Conservation (phyloP, 306 rosid species). For the Quercus ilex region DNA sequence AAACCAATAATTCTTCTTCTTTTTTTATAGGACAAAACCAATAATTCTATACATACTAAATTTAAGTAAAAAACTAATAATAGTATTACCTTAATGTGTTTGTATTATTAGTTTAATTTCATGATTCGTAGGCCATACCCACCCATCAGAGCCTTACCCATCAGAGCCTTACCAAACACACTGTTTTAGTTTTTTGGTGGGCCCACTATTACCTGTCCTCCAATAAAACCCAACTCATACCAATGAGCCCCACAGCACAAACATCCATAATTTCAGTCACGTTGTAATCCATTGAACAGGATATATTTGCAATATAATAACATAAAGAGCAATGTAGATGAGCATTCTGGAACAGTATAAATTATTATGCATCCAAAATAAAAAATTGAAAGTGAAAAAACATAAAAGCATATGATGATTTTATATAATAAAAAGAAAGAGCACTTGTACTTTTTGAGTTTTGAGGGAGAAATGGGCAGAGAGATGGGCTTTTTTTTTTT, state of each 20-base stretch:
- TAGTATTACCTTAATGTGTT: too few species aligned
- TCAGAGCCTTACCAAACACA: conserved; percentile 11
- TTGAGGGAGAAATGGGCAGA: conserved; percentile 17
- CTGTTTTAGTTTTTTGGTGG: conserved; percentile 11
- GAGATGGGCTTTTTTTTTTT: conserved; percentile 3
- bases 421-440: background rate
- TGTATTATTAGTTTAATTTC: background rate
- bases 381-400: background rate
- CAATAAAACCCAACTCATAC: conserved; percentile 17
- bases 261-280: conserved; percentile 42
- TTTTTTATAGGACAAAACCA: too few species aligned
- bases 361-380: background rate
- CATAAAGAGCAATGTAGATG: conserved; percentile 15
- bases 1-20: background rate
- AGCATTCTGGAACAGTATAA: background rate
- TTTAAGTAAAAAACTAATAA: too few species aligned
- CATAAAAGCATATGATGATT: background rate
- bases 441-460: too few species aligned
- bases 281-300: background rate
- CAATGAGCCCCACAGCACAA: conserved; percentile 34
- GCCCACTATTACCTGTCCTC: conserved; percentile 13
- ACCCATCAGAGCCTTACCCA: background rate
- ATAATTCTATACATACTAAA: too few species aligned
- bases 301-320: background rate
- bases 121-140: conserved; percentile 6